phyloP scores from a whole-genome alignment of 768 basidiomycete species.

The Boletus subparvulus region DNA sequence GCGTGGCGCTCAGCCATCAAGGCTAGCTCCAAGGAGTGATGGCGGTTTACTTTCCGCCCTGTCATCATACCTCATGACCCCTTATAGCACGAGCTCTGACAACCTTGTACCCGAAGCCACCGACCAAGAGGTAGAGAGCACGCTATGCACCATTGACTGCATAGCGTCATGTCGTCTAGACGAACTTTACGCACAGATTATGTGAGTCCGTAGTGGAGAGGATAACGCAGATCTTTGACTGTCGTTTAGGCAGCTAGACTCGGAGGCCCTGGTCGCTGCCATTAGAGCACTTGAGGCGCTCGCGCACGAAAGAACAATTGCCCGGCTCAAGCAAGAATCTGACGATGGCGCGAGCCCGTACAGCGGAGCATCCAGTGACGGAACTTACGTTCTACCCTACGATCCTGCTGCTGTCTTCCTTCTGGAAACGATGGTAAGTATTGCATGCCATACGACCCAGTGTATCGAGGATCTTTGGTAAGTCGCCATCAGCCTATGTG shows the following conservation, averaged over 20 bases:
- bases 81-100: slow-evolving; percentile 78
- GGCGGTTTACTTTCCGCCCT: slow-evolving; percentile 92
- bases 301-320: slow-evolving; percentile 87
- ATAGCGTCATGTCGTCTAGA: slow-evolving; percentile 91
- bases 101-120: slow-evolving; percentile 82
- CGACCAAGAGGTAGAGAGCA: slow-evolving; percentile 89
- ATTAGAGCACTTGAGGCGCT: slow-evolving; percentile 85
- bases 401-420: slow-evolving; percentile 96
- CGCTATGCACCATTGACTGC: slow-evolving; percentile 93
- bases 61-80: slow-evolving; percentile 95
- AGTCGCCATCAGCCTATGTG: slow-evolving; percentile 21
- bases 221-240: slow-evolving; percentile 7
- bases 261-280: slow-evolving; percentile 79
- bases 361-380: slow-evolving; percentile 39
- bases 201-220: slow-evolving; percentile 51
- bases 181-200: slow-evolving; percentile 90
- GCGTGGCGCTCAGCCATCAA: slow-evolving; percentile 66
- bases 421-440: slow-evolving; percentile 91
- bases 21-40: slow-evolving; percentile 65
- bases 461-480: slow-evolving; percentile 90
- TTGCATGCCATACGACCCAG: slow-evolving; percentile 72
- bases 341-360: slow-evolving; percentile 51
- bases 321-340: slow-evolving; percentile 65
- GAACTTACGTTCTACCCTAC: slow-evolving; percentile 68
- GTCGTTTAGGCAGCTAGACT: slow-evolving; percentile 65